Evolutionary conservation across 1,284 basidiomycete species (phyloP).

Genomic region (Ganoderma lucidum): DNA sequence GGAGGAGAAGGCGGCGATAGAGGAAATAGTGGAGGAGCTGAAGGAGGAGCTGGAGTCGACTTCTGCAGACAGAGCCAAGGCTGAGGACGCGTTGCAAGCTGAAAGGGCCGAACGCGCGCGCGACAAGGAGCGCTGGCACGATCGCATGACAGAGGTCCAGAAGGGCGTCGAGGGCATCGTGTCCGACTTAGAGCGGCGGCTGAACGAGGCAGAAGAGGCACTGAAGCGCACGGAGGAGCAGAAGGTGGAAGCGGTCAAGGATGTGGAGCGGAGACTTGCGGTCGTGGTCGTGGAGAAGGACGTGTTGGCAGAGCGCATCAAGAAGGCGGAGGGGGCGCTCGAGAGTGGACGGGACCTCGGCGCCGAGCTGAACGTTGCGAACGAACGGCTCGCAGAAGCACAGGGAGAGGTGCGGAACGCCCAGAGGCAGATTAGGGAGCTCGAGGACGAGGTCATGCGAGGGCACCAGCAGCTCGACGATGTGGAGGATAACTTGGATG

Average conservation of each 20-base stretch:
- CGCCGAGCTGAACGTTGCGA: constrained; percentile 67
- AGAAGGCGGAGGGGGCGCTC: constrained; percentile 66
- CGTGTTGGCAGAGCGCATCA: constrained; percentile 61
- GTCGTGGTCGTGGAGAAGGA: constrained; percentile 60
- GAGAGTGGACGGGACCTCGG: constrained; percentile 71
- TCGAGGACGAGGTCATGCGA: constrained; percentile 61
- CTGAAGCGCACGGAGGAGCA: constrained; percentile 50
- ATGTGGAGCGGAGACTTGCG: constrained; percentile 53
- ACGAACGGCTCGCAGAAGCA: constrained; percentile 61
- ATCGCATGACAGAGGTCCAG: constrained; percentile 74
- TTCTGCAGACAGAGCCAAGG: constrained; percentile 47
- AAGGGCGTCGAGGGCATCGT: constrained; percentile 71
- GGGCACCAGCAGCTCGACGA: constrained; percentile 59
- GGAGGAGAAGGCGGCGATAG: constrained; percentile 64
- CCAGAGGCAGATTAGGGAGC: constrained; percentile 60
- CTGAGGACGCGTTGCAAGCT: constrained; percentile 52
- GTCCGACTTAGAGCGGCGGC: constrained; percentile 64
- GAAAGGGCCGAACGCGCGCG: constrained; percentile 62
- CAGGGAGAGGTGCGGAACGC: constrained; percentile 64
- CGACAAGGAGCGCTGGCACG: constrained; percentile 74
- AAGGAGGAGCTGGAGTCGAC: constrained; percentile 51
- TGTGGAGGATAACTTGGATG: constrained; percentile 60
- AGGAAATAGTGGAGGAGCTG: constrained; percentile 57
- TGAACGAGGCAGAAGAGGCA: constrained; percentile 58
- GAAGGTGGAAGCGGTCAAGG: constrained; percentile 54